These are phyloP conservation scores for Auricularia sp. DNA, from an alignment of 768 basidiomycete species.

Conservation along the genomic window DNA sequence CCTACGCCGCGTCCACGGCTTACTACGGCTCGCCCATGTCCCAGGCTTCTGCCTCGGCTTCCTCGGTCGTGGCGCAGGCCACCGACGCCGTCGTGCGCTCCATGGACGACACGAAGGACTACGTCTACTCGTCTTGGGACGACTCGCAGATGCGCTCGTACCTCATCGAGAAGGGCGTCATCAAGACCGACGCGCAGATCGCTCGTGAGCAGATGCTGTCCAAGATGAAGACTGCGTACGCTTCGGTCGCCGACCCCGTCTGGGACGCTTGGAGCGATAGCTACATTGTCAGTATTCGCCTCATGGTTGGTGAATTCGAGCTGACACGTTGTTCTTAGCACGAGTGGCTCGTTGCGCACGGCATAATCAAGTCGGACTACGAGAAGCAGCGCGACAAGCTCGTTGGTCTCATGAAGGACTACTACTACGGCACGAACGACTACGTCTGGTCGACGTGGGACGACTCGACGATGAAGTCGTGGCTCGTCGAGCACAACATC, in stretches of 20 bases:
- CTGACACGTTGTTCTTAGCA: conserved; percentile 19
- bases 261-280: conserved; percentile 85
- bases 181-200: conserved; percentile 52
- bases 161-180: conserved; percentile 63
- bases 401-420: conserved; percentile 57
- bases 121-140: conserved; percentile 84
- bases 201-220: conserved; percentile 58
- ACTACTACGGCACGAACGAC: conserved; percentile 58
- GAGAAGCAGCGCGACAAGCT: conserved; percentile 54
- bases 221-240: conserved; percentile 62
- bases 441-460: conserved; percentile 60
- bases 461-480: conserved; percentile 64
- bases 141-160: conserved; percentile 63
- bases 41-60: conserved; percentile 11
- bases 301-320: too few species aligned
- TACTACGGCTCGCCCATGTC: conserved; percentile 32
- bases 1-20: conserved; percentile 41
- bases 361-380: conserved; percentile 54
- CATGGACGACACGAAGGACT: conserved; percentile 73
- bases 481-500: conserved; percentile 67
- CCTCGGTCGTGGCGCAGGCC: conserved; percentile 38
- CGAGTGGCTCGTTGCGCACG: conserved; percentile 75
- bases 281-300: conserved; percentile 34
- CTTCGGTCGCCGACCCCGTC: conserved; percentile 46
- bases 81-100: conserved; percentile 39